Base-by-base conservation (phyloP, 2,329 filamentous ascomycete species). In the Cladosporium phlei region DNA sequence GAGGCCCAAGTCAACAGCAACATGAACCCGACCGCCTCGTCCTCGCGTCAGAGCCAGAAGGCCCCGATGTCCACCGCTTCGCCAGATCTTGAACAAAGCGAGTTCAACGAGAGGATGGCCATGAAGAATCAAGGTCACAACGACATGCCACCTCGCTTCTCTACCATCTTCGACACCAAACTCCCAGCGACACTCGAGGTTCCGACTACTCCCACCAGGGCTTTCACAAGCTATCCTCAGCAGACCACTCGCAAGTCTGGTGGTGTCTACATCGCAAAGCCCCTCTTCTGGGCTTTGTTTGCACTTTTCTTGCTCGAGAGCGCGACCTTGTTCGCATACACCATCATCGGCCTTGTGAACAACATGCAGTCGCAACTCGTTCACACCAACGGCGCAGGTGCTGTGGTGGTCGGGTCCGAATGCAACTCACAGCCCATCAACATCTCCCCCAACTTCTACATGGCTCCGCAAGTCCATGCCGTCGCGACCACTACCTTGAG, bases 261-360 rank as follows among this genome's bases (percentile, higher is more conserved):
- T 17, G 64, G 64, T 17, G 55, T 67, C 38, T 56, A 55, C 47
- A 38, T 67, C 3, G 57, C 62, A 1, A 60, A 58, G 39, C 53
- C 58, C 14, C 33, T 66, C 25, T 60, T 66, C 53, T 54, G 62
- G 43, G 52, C 64, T 21, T 51, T 67, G 30, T 51, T 59, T 21
- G 38, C 58, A 16, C 56, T 65, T 10, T 53, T 66, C 10, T 51
- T 62, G 39, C 59, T 65, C 49, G 63, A 66, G 46, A 64, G 59
- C 47, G 61, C 57, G 2, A 45, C 63, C 22, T 57, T 67, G 16
- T 66, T 67, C 50, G 58, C 62, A 12, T 67, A 66, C 55, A 66
- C 63, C 4, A 53, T 63, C 24, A 62, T 67, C 27, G 65, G 63
- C 7, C 60, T 67, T 7, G 64, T 65, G 56, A 60, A 61, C 52